Evolutionary conservation across 192 early-diverging fungal genomes (phyloP).

Genomic region (Funneliformis mosseae): DNA sequence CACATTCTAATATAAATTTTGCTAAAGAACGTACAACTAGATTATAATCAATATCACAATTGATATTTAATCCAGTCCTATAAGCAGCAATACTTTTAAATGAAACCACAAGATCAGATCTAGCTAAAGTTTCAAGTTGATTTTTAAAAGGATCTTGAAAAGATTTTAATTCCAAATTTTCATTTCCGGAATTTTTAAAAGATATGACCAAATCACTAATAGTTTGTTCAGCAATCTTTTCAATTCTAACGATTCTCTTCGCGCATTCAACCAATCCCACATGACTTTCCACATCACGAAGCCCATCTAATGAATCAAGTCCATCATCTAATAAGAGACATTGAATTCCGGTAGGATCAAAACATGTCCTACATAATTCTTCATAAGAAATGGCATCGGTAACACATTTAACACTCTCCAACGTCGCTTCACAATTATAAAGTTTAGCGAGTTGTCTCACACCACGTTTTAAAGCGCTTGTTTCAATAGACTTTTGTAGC

Average conservation of each 20-base stretch:
- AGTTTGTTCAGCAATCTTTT: constrained; percentile 18
- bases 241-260: constrained; percentile 24
- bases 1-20: not conserved
- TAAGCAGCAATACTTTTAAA: constrained; percentile 29
- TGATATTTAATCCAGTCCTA: constrained; percentile 24
- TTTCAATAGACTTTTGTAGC: not conserved
- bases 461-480: not conserved
- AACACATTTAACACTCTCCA: not conserved
- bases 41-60: not conserved
- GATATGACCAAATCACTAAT: not conserved
- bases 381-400: not conserved
- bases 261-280: not conserved
- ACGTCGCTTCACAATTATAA: not conserved
- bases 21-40: not conserved
- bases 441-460: constrained; percentile 13
- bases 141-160: not conserved
- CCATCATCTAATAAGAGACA: constrained; percentile 27
- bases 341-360: constrained; percentile 18
- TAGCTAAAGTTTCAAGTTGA: constrained; percentile 3
- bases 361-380: constrained; percentile 17
- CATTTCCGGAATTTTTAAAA: not conserved
- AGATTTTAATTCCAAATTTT: not conserved
- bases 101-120: constrained; percentile 14
- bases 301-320: not conserved
- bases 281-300: constrained; percentile 11